Evolutionary conservation across 2,329 filamentous ascomycete genomes (phyloP).

Genomic region (Xylariaceae sp.): DNA sequence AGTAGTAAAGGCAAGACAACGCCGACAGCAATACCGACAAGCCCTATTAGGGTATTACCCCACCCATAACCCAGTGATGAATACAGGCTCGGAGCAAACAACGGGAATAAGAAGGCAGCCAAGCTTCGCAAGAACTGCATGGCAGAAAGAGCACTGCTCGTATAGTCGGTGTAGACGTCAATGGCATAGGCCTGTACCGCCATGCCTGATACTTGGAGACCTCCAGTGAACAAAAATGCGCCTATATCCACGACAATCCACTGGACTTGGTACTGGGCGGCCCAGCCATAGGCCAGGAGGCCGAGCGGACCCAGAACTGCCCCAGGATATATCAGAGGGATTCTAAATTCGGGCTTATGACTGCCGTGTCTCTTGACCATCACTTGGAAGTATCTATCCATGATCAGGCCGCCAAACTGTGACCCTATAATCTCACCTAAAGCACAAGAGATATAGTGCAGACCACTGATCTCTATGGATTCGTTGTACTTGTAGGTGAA

Average conservation of each 20-base stretch:
- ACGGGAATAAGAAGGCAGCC: too few relatives aligned
- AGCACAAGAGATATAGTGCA: constrained; percentile 52
- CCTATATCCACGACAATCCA: constrained; percentile 56
- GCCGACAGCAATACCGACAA: too few relatives aligned
- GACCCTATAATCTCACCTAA: constrained; percentile 49
- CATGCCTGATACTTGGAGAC: too few relatives aligned
- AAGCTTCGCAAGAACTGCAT: too few relatives aligned
- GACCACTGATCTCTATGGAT: constrained; percentile 42
- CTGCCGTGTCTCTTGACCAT: constrained; percentile 17
- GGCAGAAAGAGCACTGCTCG: too few relatives aligned
- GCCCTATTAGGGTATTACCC: too few relatives aligned
- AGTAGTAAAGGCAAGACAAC: constrained; percentile 40
- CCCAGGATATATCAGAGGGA: constrained; percentile 52
- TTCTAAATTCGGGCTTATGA: constrained; percentile 38
- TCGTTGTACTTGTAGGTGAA: constrained; percentile 47
- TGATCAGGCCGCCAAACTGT: constrained; percentile 27
- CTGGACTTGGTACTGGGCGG: constrained; percentile 43
- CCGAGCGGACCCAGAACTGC: constrained; percentile 47
- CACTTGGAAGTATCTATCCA: constrained; percentile 24
- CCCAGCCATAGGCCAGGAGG: constrained; percentile 55
- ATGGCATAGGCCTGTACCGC: too few relatives aligned
- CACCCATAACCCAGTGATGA: too few relatives aligned
- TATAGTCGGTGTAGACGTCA: too few relatives aligned
- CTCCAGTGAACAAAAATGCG: too few relatives aligned
- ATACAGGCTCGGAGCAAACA: too few relatives aligned